Evolutionary conservation across 495 filamentous ascomycete genomes (phyloP).

Genomic region (Wilcoxina mikolae): DNA sequence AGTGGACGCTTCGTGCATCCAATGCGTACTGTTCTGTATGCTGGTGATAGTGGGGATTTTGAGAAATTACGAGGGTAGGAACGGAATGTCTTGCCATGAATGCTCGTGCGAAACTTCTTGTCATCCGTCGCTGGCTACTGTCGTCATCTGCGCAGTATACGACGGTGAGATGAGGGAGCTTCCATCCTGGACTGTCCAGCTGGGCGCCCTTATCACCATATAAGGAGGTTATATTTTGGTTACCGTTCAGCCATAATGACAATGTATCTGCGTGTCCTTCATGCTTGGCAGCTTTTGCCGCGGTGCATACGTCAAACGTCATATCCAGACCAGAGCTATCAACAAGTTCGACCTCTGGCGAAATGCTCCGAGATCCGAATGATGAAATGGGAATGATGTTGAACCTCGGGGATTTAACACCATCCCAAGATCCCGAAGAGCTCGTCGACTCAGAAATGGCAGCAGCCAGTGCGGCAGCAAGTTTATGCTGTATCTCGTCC

Average conservation of each 20-base stretch:
- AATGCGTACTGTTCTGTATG: slow-evolving; percentile 34
- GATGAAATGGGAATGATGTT: slow-evolving; percentile 61
- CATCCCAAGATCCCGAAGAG: slow-evolving; percentile 36
- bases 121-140: slow-evolving; percentile 32
- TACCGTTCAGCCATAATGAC: slow-evolving; percentile 46
- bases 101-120: slow-evolving; percentile 39
- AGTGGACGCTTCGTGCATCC: slow-evolving; percentile 45
- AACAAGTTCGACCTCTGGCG: slow-evolving; percentile 59
- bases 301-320: slow-evolving; percentile 55
- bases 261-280: slow-evolving; percentile 35
- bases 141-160: slow-evolving; percentile 50
- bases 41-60: slow-evolving; percentile 41
- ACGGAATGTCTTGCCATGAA: slow-evolving; percentile 53
- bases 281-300: slow-evolving; percentile 36
- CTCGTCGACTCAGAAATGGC: slow-evolving; percentile 35
- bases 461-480: slow-evolving; percentile 46
- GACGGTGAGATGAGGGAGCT: slow-evolving; percentile 55
- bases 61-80: slow-evolving; percentile 52
- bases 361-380: slow-evolving; percentile 46
- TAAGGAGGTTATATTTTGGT: slow-evolving; percentile 32
- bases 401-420: slow-evolving; percentile 39
- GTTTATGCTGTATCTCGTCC: slow-evolving; percentile 58
- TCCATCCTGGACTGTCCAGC: slow-evolving; percentile 43
- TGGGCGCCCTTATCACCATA: slow-evolving; percentile 35
- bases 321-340: slow-evolving; percentile 52